Evolutionary conservation across 2,329 filamentous ascomycete species (phyloP).

Genomic region (Fusarium dimerum): DNA sequence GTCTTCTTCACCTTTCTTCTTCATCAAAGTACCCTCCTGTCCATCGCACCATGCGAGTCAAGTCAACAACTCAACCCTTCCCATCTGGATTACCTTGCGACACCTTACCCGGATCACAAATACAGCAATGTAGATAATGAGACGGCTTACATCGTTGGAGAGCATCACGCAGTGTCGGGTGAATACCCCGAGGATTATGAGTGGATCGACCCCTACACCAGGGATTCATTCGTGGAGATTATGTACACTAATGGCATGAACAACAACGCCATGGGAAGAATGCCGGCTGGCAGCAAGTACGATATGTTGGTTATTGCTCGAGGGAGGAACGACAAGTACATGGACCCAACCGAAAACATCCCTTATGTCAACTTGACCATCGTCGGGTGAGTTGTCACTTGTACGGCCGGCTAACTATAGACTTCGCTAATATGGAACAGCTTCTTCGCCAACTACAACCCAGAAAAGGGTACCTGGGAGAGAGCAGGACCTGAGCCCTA

Average conservation of each 20-base stretch:
- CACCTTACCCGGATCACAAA: not conserved
- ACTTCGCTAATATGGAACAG: not conserved
- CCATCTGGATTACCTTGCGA: not conserved
- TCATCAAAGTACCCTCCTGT: not conserved
- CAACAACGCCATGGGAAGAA: constrained; percentile 12
- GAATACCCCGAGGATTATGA: constrained; percentile 4
- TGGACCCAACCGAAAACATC: constrained; percentile 4
- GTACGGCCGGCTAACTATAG: not conserved
- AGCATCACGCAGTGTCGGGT: constrained; percentile 8
- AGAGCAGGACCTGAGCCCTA: constrained; percentile 11
- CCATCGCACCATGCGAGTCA: not conserved
- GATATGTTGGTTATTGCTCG: constrained; percentile 10
- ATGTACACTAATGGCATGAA: constrained; percentile 9
- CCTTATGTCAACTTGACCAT: constrained; percentile 8
- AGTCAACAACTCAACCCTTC: not conserved
- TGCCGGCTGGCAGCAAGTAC: constrained; percentile 11
- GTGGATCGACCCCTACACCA: constrained; percentile 7
- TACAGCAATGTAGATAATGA: not conserved
- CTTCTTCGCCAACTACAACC: constrained; percentile 10
- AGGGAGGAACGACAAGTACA: constrained; percentile 4
- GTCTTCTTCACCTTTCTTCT: not conserved
- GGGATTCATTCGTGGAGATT: constrained; percentile 3
- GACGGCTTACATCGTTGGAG: constrained; percentile 4
- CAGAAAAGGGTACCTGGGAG: constrained; percentile 1
- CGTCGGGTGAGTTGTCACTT: constrained; percentile 6